Base-by-base conservation (phyloP, 2,329 filamentous ascomycete genomes). In the Bipolaris bicolor region DNA sequence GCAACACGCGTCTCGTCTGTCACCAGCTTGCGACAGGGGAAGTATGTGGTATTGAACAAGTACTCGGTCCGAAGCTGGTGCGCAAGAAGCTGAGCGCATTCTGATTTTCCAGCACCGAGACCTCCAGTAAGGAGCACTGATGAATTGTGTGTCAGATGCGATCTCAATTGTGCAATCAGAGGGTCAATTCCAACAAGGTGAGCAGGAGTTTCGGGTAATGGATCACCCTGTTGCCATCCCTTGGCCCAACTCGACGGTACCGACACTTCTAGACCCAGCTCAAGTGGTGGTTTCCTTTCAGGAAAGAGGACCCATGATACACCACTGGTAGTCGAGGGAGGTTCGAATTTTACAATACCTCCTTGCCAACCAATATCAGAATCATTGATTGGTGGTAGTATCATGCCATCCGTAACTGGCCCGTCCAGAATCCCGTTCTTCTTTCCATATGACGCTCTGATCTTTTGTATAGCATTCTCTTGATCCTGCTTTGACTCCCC, bases 1-100 rank as follows among this genome's bases (percentile, higher is more conserved):
- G 92, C 90, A 13, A 97, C 87, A 56, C 94, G 86, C 37, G 89
- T 96, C 74, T 99, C 95, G 59, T 98, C 93, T 1, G 90, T 97
- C 26, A 97, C 89, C 3, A 97, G 82, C 60, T 90, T 93, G 26
- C 90, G 86, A 68, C 94, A 98, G 0, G 92, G 86, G 63, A 96
- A 92, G 76, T 96, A 97, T 4, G 89, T 87, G 1, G 90, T 89
- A 72, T 96, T 89, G 72, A 91, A 97, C 0, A 97, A 80, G 50
- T 86, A 84, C 44, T 92, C 87, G 51, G 84, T 84, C 22, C 90
- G 86, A 52, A 99, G 80, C 39, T 84, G 84, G 70, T 91, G 87
- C 1, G 90, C 91, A 26, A 98, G 78, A 24, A 91, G 81, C 60
- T 90, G 90, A 3, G 90, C 86, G 26, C 97, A 84, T 0, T 88